Evolutionary conservation across 768 basidiomycete genomes (phyloP).

Genomic region (Neoboletus subvelutipes): DNA sequence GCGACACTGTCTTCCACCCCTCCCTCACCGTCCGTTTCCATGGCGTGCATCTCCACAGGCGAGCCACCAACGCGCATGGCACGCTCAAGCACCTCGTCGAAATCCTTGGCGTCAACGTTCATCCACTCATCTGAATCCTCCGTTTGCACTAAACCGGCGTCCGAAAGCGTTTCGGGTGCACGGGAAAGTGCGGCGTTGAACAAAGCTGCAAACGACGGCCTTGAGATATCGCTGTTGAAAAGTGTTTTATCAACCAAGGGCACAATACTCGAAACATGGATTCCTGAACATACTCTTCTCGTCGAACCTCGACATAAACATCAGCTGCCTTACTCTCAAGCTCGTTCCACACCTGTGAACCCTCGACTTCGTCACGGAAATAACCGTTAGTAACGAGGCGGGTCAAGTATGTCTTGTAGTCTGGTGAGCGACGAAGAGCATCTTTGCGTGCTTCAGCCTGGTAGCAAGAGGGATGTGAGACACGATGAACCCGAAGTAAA

Average conservation of each 20-base stretch:
- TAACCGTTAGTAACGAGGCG: constrained; percentile 66
- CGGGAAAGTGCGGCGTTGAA: constrained; percentile 63
- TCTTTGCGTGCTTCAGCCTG: constrained; percentile 70
- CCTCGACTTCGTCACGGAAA: constrained; percentile 76
- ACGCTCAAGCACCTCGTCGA: constrained; percentile 69
- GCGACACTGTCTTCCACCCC: constrained; percentile 45
- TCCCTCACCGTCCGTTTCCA: constrained; percentile 48
- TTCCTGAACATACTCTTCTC: constrained; percentile 58
- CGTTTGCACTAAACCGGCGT: constrained; percentile 20
- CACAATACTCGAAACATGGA: not conserved
- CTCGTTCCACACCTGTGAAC: constrained; percentile 71
- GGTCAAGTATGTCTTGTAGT: constrained; percentile 70
- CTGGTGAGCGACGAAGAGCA: constrained; percentile 60
- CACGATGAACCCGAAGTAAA: not conserved
- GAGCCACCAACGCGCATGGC: constrained; percentile 26
- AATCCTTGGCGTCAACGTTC: constrained; percentile 68
- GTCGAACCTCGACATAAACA: constrained; percentile 61
- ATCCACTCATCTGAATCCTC: constrained; percentile 88
- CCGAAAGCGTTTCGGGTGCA: constrained; percentile 31
- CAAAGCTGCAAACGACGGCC: constrained; percentile 73
- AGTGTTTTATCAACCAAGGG: constrained; percentile 3
- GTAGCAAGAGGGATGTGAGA: not conserved
- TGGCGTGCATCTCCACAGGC: constrained; percentile 33
- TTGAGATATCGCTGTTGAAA: constrained; percentile 48
- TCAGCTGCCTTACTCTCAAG: constrained; percentile 70